Conservation (phyloP, 371 early-diverging fungal species). For the Mortierella sp. region DNA sequence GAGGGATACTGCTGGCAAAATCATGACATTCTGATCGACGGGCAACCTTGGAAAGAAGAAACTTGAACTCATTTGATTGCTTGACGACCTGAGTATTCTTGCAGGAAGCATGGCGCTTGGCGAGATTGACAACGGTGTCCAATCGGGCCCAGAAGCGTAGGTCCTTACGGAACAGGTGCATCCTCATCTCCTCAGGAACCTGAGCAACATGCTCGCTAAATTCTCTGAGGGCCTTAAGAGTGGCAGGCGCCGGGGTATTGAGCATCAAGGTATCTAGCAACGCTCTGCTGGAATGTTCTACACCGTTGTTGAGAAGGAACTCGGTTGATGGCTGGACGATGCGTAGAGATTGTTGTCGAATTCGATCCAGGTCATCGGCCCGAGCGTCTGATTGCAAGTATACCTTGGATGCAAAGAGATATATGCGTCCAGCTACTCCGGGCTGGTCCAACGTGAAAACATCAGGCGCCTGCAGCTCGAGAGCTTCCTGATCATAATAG, state of each 20-base stretch:
- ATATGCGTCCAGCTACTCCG: conserved; percentile 28
- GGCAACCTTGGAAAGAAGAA: conserved; percentile 51
- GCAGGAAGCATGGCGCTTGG: conserved; percentile 24
- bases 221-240: conserved; percentile 30
- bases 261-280: conserved; percentile 47
- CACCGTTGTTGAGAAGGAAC: conserved; percentile 26
- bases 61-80: conserved; percentile 51
- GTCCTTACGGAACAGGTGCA: conserved; percentile 40
- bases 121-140: conserved; percentile 46
- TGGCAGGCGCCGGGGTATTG: conserved; percentile 26
- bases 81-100: conserved; percentile 20
- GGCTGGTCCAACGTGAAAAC: conserved; percentile 18
- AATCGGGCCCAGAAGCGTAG: conserved; percentile 52
- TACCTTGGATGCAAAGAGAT: conserved; percentile 38
- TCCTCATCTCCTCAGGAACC: conserved; percentile 44
- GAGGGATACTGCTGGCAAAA: conserved; percentile 46
- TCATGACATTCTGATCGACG: conserved; percentile 48
- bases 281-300: conserved; percentile 24
- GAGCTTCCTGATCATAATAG: conserved; percentile 20
- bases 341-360: conserved; percentile 31
- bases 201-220: conserved; percentile 36
- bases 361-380: conserved; percentile 8
- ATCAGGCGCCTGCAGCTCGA: conserved; percentile 11
- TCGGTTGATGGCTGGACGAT: conserved; percentile 30
- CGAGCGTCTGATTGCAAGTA: conserved; percentile 18